A percentile compares a stretch with the other conserved stretches of the same genome.
Evolutionary conservation across 2,329 filamentous ascomycete species (phyloP).

Genomic region (Lachnellula occidentalis): DNA sequence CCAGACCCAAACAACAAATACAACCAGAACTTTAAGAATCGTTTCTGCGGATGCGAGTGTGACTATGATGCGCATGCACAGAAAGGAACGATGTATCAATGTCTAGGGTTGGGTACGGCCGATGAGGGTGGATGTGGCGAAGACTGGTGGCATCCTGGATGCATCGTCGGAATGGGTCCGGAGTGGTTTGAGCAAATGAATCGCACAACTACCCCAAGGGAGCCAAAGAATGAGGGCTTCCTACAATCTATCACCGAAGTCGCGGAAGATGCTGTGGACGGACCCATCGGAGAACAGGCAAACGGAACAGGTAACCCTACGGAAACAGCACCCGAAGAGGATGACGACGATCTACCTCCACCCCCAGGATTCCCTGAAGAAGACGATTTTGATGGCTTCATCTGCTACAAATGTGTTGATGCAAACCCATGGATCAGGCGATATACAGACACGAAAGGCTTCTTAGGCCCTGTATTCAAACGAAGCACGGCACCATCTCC

Average conservation of each 20-base stretch:
- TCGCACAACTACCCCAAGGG: slow-evolving; percentile 30
- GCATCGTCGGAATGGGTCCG: slow-evolving; percentile 73
- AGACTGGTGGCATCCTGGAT: slow-evolving; percentile 97
- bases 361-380: slow-evolving; percentile 85
- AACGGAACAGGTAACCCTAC: slow-evolving; percentile 11
- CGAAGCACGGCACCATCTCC: slow-evolving; percentile 30
- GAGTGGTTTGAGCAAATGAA: slow-evolving; percentile 58
- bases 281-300: slow-evolving; percentile 12
- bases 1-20: slow-evolving; percentile 74
- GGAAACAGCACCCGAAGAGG: slow-evolving; percentile 35
- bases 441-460: slow-evolving; percentile 76
- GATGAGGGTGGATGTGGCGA: slow-evolving; percentile 89
- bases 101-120: slow-evolving; percentile 72
- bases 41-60: slow-evolving; percentile 83
- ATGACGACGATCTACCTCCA: slow-evolving; percentile 59
- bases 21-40: slow-evolving; percentile 92
- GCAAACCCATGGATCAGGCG: slow-evolving; percentile 86
- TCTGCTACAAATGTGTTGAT: slow-evolving; percentile 92
- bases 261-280: slow-evolving; percentile 32
- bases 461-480: slow-evolving; percentile 66
- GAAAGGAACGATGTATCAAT: slow-evolving; percentile 98
- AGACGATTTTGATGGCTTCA: slow-evolving; percentile 80
- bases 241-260: slow-evolving; percentile 49
- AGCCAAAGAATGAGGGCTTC: slow-evolving; percentile 30
- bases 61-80: slow-evolving; percentile 85